Base-by-base conservation (phyloP, 441 rosid species). In the Populus hybrid region DNA sequence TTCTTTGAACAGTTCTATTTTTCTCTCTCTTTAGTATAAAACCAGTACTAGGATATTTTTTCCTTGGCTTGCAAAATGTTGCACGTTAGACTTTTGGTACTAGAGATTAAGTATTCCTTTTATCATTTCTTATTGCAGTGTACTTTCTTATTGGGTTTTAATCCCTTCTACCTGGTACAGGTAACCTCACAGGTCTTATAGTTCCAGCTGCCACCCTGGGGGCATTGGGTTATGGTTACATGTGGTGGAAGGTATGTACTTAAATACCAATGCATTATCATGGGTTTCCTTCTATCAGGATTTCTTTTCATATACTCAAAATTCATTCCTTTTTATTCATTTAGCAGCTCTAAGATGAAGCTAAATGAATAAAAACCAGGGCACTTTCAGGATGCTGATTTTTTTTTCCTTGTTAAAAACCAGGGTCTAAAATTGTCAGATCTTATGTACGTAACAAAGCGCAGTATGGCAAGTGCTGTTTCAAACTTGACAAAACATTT, bases 171-270 rank as follows among this genome's bases (percentile, higher is more conserved):
- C 24, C 36, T 69, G 70, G 24, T 53, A 36, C 87, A 91, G 99
- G 91, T 80, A 92, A 88, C 79, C 77, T 81, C 65, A 84, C 83
- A 24, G 81, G 88, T 23, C 85, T 92, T 32, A 76, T 97, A 76
- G 74, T 91, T 73, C 99, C 98, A 32, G 98, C 91, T 73, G 97
- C 95, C 40, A 83, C 97, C 10, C 40, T 90, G 80, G 99, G 99
- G 77, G 97, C 92, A 32, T 73, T 93, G 85, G 98, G 99, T 72
- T 97, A 97, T 88, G 98, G 97, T 78, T 97, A 97, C 80, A 93
- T 94, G 98, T 93, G 99, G 98, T 97, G 91, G 94, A 97, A 97
- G 98, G 98, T 97, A 86, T 83, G 38, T 65, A 53, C 36, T 28
- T 71, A n/a, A 75, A 72, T 63, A 18, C n/a, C 66, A 61, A 1